Evolutionary conservation across 371 early-diverging fungal species (phyloP).

Genomic region (Haplosporangium sp.): DNA sequence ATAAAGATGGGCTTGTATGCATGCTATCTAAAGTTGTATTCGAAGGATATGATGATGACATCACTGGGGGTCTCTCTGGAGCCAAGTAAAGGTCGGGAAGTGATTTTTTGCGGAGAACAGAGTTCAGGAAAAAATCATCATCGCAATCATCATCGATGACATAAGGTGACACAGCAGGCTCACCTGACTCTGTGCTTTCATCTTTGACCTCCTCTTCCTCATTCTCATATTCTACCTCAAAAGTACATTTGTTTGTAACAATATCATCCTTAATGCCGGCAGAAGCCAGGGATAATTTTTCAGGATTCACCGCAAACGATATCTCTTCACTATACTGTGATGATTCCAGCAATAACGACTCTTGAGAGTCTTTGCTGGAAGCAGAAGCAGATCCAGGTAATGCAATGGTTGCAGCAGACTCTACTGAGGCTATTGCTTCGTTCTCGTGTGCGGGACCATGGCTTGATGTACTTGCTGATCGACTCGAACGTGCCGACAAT

Average conservation of each 20-base stretch:
- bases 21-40: constrained; percentile 24
- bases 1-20: constrained; percentile 28
- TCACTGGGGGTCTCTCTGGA: constrained; percentile 3
- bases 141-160: constrained; percentile 46
- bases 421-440: background rate
- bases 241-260: background rate
- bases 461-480: constrained; percentile 21
- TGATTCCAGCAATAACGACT: constrained; percentile 21
- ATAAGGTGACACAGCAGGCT: constrained; percentile 25
- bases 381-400: constrained; percentile 5
- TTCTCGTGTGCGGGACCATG: background rate
- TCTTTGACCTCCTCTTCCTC: background rate
- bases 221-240: constrained; percentile 10
- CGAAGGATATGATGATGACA: constrained; percentile 20
- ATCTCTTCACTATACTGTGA: constrained; percentile 2
- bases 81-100: background rate
- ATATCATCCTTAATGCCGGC: constrained; percentile 3
- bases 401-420: background rate
- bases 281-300: constrained; percentile 10
- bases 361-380: constrained; percentile 29
- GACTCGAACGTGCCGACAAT: constrained; percentile 19
- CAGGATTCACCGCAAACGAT: constrained; percentile 24
- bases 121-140: constrained; percentile 50
- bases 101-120: constrained; percentile 43
- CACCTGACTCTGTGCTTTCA: background rate